Evolutionary conservation across 2,329 filamentous ascomycete species (phyloP).

Genomic region (Colletotrichum phormii): DNA sequence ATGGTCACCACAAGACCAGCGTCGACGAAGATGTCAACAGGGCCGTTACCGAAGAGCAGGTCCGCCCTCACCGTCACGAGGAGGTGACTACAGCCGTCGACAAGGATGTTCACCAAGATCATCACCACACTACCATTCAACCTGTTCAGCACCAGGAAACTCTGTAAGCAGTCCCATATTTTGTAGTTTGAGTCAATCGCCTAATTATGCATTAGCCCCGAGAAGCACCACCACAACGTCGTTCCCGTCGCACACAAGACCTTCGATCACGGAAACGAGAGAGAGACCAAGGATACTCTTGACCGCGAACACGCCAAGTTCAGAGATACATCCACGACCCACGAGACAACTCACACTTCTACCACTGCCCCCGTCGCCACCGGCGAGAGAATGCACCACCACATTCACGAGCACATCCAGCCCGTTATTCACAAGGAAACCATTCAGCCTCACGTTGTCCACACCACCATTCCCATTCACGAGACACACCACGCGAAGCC

Average conservation of each 20-base stretch:
- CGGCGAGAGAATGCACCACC: conserved; percentile 50
- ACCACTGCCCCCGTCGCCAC: conserved; percentile 42
- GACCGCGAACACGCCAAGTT: conserved; percentile 59
- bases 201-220: conserved; percentile 53
- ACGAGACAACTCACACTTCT: conserved; percentile 43
- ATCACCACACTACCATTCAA: conserved; percentile 78
- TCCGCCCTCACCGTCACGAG: conserved; percentile 72
- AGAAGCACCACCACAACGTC: conserved; percentile 72
- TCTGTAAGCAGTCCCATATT: conserved; percentile 53
- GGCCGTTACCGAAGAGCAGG: conserved; percentile 69
- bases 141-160: conserved; percentile 59
- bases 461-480: conserved; percentile 79
- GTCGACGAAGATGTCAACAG: conserved; percentile 74
- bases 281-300: conserved; percentile 58
- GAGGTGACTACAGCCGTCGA: conserved; percentile 72
- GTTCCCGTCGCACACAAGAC: conserved; percentile 69
- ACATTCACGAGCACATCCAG: conserved; percentile 76
- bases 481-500: conserved; percentile 77
- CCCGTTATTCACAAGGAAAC: conserved; percentile 78
- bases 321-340: conserved; percentile 43
- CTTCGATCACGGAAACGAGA: conserved; percentile 69
- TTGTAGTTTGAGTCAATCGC: conserved; percentile 40
- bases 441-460: conserved; percentile 74
- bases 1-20: conserved; percentile 76
- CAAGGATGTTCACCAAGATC: conserved; percentile 77